Percentiles rank a stretch among this genome's conserved stretches.
Evolutionary conservation across 2,329 filamentous ascomycete genomes (phyloP).

Genomic region (Venturia pyrina): DNA sequence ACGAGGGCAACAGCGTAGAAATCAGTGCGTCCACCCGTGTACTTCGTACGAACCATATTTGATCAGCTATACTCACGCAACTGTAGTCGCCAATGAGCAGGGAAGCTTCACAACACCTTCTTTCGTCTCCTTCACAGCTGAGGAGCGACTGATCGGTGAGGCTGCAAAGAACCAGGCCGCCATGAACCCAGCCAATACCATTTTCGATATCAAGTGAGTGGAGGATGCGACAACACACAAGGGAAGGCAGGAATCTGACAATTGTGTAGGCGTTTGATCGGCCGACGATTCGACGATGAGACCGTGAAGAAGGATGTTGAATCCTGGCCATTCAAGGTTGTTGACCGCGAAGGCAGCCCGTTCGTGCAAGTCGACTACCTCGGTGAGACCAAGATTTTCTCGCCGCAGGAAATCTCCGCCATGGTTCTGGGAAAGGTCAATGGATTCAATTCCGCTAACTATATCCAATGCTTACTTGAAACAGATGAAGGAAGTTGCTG

Average conservation of each 20-base stretch:
- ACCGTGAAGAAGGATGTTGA: constrained; percentile 98
- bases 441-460: background rate
- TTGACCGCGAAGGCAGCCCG: constrained; percentile 80
- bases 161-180: constrained; percentile 99
- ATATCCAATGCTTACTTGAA: background rate
- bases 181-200: constrained; percentile 96
- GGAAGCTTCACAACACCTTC: constrained; percentile 98
- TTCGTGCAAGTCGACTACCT: constrained; percentile 94
- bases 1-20: constrained; percentile 98
- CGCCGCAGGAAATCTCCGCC: constrained; percentile 95
- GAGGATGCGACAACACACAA: background rate
- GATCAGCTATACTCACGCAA: constrained; percentile 14
- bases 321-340: constrained; percentile 98
- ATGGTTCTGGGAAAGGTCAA: constrained; percentile 96
- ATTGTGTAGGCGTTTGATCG: constrained; percentile 75
- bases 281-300: constrained; percentile 87
- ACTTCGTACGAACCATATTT: constrained; percentile 17
- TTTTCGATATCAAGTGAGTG: constrained; percentile 97
- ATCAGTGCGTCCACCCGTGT: constrained; percentile 59
- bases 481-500: constrained; percentile 98
- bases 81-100: constrained; percentile 90
- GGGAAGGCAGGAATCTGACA: constrained; percentile 11
- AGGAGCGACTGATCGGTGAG: constrained; percentile 98
- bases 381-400: constrained; percentile 89
- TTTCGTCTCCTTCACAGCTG: constrained; percentile 97